Percentiles rank a stretch among this genome's conserved stretches.
phyloP scores from a whole-genome alignment of 2,329 filamentous ascomycete species.

The Colletotrichum sp. region DNA sequence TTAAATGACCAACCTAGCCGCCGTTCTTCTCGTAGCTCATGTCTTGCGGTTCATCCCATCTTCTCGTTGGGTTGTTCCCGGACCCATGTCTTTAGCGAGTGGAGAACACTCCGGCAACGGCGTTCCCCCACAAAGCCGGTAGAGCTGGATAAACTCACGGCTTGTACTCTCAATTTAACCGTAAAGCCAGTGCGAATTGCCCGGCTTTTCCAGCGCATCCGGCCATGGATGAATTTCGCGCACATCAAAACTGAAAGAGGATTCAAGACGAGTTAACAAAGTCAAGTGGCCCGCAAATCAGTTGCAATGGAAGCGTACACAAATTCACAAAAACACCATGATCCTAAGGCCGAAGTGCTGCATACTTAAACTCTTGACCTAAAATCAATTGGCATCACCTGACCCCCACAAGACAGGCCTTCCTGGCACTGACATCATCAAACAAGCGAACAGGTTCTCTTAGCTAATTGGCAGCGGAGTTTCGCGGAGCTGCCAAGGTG shows the following conservation, averaged over 20 bases:
- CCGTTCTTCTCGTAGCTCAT: background rate
- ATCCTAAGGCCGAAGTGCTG: background rate
- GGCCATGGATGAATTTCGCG: background rate
- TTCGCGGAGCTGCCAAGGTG: background rate
- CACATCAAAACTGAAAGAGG: background rate
- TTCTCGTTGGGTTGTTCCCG: background rate
- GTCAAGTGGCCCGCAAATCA: fast-evolving
- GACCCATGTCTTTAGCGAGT: background rate
- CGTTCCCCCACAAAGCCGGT: background rate
- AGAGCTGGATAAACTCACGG: background rate
- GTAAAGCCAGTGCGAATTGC: background rate
- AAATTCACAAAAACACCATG: background rate
- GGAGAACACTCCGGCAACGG: background rate
- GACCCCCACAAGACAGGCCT: background rate
- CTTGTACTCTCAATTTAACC: background rate
- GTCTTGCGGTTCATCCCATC: background rate
- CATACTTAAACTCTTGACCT: background rate
- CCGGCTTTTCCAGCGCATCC: background rate
- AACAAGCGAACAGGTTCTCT: background rate
- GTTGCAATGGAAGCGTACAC: too few relatives aligned
- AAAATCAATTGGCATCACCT: background rate
- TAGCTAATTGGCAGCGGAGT: background rate
- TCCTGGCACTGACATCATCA: background rate
- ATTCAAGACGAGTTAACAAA: fast-evolving
- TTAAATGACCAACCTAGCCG: background rate